Evolutionary conservation across 768 basidiomycete genomes (phyloP), one percentile per base, ranked within the genome.

Genomic region (Boletus patriciae): DNA sequence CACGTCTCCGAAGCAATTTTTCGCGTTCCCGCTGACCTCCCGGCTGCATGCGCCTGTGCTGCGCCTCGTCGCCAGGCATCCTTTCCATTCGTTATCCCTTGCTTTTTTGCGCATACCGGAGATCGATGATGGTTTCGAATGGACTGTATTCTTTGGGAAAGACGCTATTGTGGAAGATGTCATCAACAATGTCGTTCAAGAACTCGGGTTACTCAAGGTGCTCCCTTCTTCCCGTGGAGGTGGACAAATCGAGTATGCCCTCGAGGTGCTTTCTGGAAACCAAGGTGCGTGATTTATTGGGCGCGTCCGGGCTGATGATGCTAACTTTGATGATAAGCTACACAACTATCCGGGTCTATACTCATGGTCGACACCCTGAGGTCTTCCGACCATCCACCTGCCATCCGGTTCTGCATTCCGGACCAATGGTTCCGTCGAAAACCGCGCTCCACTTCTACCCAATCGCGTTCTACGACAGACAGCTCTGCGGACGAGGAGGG

Each of bases 391-490:
- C 21, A 37, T 40, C 49, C 61, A 6, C 55, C 54, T 10, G 66
- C 61, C 9, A 83, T 88, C 65, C 78, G 80, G 27, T 80, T 92
- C 53, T 88, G 85, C 58, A 83, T 93, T 9, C 88, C 88, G 2
- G 88, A 88, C 51, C 86, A 87, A 65, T 92, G 87, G 91, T 92
- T 84, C 70, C 83, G 84, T 54, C 81, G 88, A 19, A 87, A 81
- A 58, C 80, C 84, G 8, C 82, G 83, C 0, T 75, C 72, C 38
- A 64, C 78, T 3, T 82, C 83, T 2, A 71, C 73, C 15, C 67
- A 76, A 23, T 80, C 82, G 0, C 78, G 78, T 34, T 80, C 83
- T 3, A 84, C 83, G 3, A 78, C 84, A 31, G 72, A 76, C 25
- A 83, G 41, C 37, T 64, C 76, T 18, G 67, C 65, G 10, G 79